Evolutionary conservation across 306 rosid species (phyloP), one percentile per base, ranked within the genome.

Genomic region (Vicia faba): DNA sequence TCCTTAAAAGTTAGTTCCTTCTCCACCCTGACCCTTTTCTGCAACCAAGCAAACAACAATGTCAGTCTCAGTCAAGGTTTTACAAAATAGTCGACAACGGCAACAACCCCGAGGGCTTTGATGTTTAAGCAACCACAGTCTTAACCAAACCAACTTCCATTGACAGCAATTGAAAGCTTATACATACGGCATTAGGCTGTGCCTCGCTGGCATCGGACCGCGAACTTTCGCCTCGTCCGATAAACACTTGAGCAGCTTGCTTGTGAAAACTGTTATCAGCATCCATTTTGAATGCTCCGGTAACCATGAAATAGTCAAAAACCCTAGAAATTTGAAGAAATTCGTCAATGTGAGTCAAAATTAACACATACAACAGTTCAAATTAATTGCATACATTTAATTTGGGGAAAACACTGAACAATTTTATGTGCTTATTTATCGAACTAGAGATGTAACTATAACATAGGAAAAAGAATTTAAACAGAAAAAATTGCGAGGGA

Each of bases 1-100:
- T 91, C 96, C 83, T 87, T 79, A 35, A 91, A 82, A 26, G 90
- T 87, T 74, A 91, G 58, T 43, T 89, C 97, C 77, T 78, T 83
- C 20, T 73, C 87, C 80, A 67, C 7, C 26, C 23, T 49, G 5
- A 8, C 73, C 83, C 83, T 84, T 72, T 79, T 87, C 81, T 71
- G 77, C 15, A 77, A 54, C 79, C 45, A 77, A 74, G 78, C 19
- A 40, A 61, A 62, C 62, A 67, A 81, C 62, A 73, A 35, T n/a
- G 26, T 38, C 65, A 28, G 10, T 20, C 36, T 39, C 33, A 12
- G 33, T 40, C 73, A 66, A 54, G 11, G 18, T 54, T 25, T 13
- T 5, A 25, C 35, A 25, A 54, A 23, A 54, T 25, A 11, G 26
- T 23, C 6, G 56, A 8, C 28, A 3, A 1, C 9, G n/a, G n/a